Evolutionary conservation across 441 rosid species (phyloP).

Genomic region (Adansonia grandidieri): DNA sequence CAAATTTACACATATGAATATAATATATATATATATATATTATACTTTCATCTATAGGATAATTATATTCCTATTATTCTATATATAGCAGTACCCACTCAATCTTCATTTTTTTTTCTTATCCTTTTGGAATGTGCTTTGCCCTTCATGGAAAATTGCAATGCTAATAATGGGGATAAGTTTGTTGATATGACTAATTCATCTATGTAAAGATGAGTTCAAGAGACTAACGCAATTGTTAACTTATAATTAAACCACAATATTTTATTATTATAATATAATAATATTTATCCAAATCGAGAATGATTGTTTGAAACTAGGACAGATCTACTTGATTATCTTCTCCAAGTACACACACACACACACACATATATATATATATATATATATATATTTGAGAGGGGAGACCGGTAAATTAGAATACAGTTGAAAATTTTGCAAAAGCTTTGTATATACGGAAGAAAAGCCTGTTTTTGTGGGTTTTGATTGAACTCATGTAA

Average conservation of each 20-base stretch:
- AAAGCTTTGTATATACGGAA: no score
- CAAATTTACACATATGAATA: neutral
- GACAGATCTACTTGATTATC: no score
- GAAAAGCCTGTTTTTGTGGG: no score
- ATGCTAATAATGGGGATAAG: neutral
- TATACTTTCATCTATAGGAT: neutral
- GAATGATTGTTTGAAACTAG: no score
- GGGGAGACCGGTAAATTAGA: no score
- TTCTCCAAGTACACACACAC: no score
- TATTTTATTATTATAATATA: neutral
- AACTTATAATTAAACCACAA: neutral
- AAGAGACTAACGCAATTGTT: neutral
- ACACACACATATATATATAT: no score
- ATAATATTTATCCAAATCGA: no score
- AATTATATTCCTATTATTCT: neutral
- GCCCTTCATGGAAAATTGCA: neutral
- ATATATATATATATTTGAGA: no score
- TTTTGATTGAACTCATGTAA: no score
- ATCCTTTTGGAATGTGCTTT: neutral
- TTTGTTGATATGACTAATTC: neutral
- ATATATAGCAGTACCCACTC: neutral
- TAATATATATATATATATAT: no score
- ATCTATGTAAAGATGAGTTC: neutral
- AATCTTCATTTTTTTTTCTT: neutral
- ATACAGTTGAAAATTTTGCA: no score